Evolutionary conservation across 768 basidiomycete species (phyloP).

Genomic region (Lentinula sp.): DNA sequence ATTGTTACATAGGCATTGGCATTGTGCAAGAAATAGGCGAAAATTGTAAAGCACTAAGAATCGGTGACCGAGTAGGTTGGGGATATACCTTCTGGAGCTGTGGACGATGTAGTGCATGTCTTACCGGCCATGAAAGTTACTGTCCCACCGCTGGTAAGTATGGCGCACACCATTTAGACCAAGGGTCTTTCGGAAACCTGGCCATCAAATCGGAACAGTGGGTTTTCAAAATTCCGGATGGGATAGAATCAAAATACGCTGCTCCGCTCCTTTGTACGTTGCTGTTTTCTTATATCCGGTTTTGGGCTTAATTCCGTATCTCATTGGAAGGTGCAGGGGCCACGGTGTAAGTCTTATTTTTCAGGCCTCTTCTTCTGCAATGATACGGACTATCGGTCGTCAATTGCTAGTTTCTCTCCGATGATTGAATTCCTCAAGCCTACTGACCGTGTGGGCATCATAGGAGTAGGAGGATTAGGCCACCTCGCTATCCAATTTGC

Average conservation of each 20-base stretch:
- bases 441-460: constrained; percentile 26
- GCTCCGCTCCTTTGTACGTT: constrained; percentile 28
- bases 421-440: constrained; percentile 17
- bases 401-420: constrained; percentile 13
- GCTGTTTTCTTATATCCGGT: background rate
- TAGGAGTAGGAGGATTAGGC: constrained; percentile 30
- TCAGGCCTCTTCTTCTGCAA: background rate
- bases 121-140: constrained; percentile 23
- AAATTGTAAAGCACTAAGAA: constrained; percentile 6
- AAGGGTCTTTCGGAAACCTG: constrained; percentile 29
- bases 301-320: background rate
- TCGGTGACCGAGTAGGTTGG: constrained; percentile 31
- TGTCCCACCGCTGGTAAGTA: constrained; percentile 12
- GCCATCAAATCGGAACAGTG: constrained; percentile 27
- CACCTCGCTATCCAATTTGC: constrained; percentile 33
- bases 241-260: constrained; percentile 21
- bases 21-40: constrained; percentile 24
- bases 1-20: constrained; percentile 15
- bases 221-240: constrained; percentile 27
- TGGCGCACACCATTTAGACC: constrained; percentile 18
- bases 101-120: constrained; percentile 25
- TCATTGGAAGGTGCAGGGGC: constrained; percentile 18
- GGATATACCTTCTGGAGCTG: constrained; percentile 27
- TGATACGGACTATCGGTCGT: background rate
- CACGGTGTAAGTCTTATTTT: constrained; percentile 14